A percentile compares a stretch with the other conserved stretches of the same genome.
phyloP scores from a whole-genome alignment of 1,139 yeast genomes.

The Zhuliangozyma blackwelliae region DNA sequence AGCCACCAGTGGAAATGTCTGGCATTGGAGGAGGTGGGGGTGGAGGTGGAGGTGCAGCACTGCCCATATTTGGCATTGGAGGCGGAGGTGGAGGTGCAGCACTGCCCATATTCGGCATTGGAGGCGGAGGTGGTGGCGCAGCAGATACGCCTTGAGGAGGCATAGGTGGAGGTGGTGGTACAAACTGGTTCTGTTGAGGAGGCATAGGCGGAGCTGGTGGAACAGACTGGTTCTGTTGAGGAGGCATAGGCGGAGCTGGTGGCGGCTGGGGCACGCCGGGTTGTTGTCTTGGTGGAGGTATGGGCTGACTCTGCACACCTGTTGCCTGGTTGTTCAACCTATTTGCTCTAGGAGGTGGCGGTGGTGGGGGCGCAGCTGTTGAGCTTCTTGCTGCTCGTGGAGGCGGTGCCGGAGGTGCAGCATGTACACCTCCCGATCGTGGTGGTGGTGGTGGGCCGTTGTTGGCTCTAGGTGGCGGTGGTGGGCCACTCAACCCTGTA shows the following conservation, averaged over 20 bases:
- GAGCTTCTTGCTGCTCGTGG: constrained; percentile 10
- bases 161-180: constrained; percentile 11
- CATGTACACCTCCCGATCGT: neutral
- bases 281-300: constrained; percentile 9
- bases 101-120: constrained; percentile 22
- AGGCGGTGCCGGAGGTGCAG: constrained; percentile 16
- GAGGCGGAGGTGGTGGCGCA: constrained; percentile 23
- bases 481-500: neutral
- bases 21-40: constrained; percentile 36
- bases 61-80: constrained; percentile 23
- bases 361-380: constrained; percentile 19
- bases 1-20: constrained; percentile 7
- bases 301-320: constrained; percentile 2
- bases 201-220: constrained; percentile 12
- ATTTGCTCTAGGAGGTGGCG: constrained; percentile 29
- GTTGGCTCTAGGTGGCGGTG: neutral
- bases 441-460: constrained; percentile 6
- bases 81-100: constrained; percentile 22
- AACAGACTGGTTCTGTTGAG: constrained; percentile 9
- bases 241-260: constrained; percentile 18
- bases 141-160: constrained; percentile 4
- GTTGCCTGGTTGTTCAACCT: constrained; percentile 1
- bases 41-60: constrained; percentile 23
- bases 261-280: constrained; percentile 5
- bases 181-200: constrained; percentile 3